Conservation (phyloP, 176 grass and related monocot species). For the Phoenix dactylifera region DNA sequence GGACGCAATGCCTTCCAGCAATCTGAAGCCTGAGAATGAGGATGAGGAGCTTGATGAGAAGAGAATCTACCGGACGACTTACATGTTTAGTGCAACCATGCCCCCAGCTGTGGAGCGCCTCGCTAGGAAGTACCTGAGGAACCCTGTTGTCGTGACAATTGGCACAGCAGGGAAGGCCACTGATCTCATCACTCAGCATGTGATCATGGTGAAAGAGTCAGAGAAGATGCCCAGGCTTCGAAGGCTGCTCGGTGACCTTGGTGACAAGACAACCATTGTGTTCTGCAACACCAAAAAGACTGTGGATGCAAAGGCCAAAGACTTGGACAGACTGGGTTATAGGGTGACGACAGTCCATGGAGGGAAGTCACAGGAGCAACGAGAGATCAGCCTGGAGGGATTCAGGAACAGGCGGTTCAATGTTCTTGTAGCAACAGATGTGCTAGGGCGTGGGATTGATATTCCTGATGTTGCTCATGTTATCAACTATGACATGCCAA, state of each 20-base stretch:
- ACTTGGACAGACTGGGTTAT: slow-evolving; percentile 79
- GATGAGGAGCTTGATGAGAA: slow-evolving; percentile 95
- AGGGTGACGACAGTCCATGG: slow-evolving; percentile 83
- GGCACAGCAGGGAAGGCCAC: slow-evolving; percentile 97
- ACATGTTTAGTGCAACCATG: slow-evolving; percentile 99
- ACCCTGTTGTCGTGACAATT: slow-evolving; percentile 93
- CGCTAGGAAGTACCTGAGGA: slow-evolving; percentile 88
- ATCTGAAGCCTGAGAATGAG: slow-evolving; percentile 98
- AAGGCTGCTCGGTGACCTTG: slow-evolving; percentile 75
- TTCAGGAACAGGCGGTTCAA: slow-evolving; percentile 93
- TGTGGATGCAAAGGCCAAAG: slow-evolving; percentile 66
- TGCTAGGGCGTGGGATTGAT: slow-evolving; percentile 96
- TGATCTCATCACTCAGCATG: slow-evolving; percentile 85
- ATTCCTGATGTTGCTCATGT: slow-evolving; percentile 98
- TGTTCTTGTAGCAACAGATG: slow-evolving; percentile 96
- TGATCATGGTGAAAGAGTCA: slow-evolving; percentile 80
- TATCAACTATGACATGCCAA: slow-evolving; percentile 92
- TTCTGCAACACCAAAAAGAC: slow-evolving; percentile 97
- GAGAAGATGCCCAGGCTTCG: slow-evolving; percentile 78
- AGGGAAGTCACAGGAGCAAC: slow-evolving; percentile 94
- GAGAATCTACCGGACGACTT: slow-evolving; percentile 92
- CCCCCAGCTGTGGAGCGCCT: slow-evolving; percentile 86
- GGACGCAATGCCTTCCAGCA: slow-evolving; percentile 91
- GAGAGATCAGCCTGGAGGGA: slow-evolving; percentile 90
- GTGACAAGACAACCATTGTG: slow-evolving; percentile 93